Conservation (phyloP, 148 eudicot genomes). For the Diospyros lotus region DNA sequence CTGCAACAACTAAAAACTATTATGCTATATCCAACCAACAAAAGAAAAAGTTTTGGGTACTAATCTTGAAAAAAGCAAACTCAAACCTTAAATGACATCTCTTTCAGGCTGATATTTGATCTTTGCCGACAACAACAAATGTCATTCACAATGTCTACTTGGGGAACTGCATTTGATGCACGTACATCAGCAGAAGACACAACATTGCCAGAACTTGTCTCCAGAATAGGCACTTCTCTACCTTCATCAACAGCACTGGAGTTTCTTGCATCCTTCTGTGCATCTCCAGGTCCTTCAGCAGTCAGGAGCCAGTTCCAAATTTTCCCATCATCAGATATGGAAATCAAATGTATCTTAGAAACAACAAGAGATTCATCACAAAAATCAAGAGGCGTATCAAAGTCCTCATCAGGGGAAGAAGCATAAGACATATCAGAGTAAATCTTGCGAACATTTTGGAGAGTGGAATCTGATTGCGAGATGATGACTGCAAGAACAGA, state of each 20-base stretch:
- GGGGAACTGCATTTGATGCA: slow-evolving; percentile 22
- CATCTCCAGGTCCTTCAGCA: slow-evolving; percentile 63
- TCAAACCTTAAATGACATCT: slow-evolving; percentile 62
- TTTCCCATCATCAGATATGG: slow-evolving; percentile 94
- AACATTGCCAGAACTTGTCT: slow-evolving; percentile 23
- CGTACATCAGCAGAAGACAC: slow-evolving; percentile 31
- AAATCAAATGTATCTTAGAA: slow-evolving; percentile 72
- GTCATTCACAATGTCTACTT: slow-evolving; percentile 25
- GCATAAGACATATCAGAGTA: slow-evolving; percentile 54
- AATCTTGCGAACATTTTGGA: slow-evolving; percentile 64
- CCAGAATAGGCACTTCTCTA: slow-evolving; percentile 24
- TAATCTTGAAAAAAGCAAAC: too few species aligned
- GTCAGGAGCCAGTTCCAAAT: slow-evolving; percentile 97
- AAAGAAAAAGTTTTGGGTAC: slow-evolving; percentile 3
- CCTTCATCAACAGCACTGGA: slow-evolving; percentile 25
- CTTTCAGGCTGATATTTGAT: slow-evolving; percentile 37
- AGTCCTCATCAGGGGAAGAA: slow-evolving; percentile 49
- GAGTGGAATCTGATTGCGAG: slow-evolving; percentile 69
- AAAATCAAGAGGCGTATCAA: slow-evolving; percentile 69
- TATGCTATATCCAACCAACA: neutral
- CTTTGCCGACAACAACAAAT: slow-evolving; percentile 29
- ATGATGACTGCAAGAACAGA: slow-evolving; percentile 74
- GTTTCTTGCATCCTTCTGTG: slow-evolving; percentile 36
- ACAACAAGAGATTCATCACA: slow-evolving; percentile 59
- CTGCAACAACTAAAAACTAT: neutral